A percentile compares a stretch with the other conserved stretches of the same genome.
Evolutionary conservation across 768 basidiomycete genomes (phyloP).

Genomic region (Boletus barrowsii): DNA sequence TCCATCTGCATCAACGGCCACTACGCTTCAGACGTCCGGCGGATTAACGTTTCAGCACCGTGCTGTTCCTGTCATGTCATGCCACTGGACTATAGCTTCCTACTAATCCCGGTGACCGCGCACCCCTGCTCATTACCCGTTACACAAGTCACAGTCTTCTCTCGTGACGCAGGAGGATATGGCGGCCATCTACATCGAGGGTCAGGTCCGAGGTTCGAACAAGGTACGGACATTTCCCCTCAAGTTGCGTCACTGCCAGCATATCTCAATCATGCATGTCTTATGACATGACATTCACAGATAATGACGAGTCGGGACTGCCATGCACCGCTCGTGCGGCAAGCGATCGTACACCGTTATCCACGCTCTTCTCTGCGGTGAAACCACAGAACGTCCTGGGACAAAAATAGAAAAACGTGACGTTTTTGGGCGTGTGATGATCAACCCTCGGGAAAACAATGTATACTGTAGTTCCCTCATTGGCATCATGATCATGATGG

Average conservation of each 20-base stretch:
- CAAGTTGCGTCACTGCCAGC: too few species aligned
- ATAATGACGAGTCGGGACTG: too few species aligned
- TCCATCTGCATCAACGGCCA: background rate
- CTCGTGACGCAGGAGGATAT: constrained; percentile 46
- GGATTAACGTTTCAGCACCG: constrained; percentile 43
- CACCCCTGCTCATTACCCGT: constrained; percentile 51
- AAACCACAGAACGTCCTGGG: too few species aligned
- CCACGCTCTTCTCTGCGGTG: too few species aligned
- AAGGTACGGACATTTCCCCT: constrained; percentile 22
- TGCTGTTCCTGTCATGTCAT: constrained; percentile 47
- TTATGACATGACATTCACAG: background rate
- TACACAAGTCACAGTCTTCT: constrained; percentile 49
- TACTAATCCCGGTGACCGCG: constrained; percentile 49
- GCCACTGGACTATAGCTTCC: constrained; percentile 37
- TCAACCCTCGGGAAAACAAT: too few species aligned
- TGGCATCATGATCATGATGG: too few species aligned
- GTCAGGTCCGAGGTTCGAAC: constrained; percentile 55
- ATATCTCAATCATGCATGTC: too few species aligned
- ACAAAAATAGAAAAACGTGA: too few species aligned
- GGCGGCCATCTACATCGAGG: constrained; percentile 49
- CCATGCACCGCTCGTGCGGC: too few species aligned
- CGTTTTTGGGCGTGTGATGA: too few species aligned
- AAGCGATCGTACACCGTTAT: too few species aligned
- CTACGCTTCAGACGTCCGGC: constrained; percentile 25
- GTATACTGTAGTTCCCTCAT: too few species aligned